Percentiles rank a stretch among this genome's conserved stretches.
phyloP scores from a whole-genome alignment of 2,329 filamentous ascomycete species.

The Sphaceloma murrayae region DNA sequence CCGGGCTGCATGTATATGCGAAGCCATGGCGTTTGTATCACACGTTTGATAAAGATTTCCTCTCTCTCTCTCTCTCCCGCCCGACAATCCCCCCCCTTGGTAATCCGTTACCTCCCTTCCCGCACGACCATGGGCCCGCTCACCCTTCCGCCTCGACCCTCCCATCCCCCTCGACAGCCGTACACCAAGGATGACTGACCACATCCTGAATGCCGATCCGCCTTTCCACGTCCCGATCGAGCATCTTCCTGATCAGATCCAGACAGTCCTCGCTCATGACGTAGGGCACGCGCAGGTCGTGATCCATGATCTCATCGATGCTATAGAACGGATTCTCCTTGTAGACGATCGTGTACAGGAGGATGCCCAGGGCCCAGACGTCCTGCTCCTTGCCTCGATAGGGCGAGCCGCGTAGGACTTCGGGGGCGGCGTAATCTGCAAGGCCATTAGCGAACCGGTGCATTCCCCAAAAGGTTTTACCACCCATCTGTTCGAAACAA shows the following conservation, averaged over 20 bases:
- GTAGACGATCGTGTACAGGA: slow-evolving; percentile 97
- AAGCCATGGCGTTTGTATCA: too few relatives aligned
- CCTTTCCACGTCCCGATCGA: slow-evolving; percentile 76
- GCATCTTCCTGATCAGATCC: slow-evolving; percentile 81
- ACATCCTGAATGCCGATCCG: slow-evolving; percentile 82
- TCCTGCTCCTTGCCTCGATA: slow-evolving; percentile 97
- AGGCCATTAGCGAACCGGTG: not conserved
- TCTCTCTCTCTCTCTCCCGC: too few relatives aligned
- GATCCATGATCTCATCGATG: slow-evolving; percentile 98
- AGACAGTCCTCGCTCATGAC: slow-evolving; percentile 86
- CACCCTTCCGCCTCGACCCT: not conserved
- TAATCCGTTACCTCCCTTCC: too few relatives aligned
- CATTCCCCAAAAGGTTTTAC: too few relatives aligned
- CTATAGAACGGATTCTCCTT: slow-evolving; percentile 99
- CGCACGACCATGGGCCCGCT: slow-evolving; percentile 7
- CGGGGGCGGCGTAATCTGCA: slow-evolving; percentile 93
- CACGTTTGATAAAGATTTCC: too few relatives aligned
- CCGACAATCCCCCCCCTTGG: too few relatives aligned
- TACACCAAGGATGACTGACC: slow-evolving; percentile 77
- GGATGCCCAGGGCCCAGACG: slow-evolving; percentile 92
- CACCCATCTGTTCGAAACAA: too few relatives aligned
- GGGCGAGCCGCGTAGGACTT: slow-evolving; percentile 83
- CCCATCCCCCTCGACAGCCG: slow-evolving; percentile 1
- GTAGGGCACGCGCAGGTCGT: slow-evolving; percentile 83
- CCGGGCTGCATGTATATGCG: too few relatives aligned